Conservation (phyloP, 768 basidiomycete species). For the Boletus coccyginus region DNA sequence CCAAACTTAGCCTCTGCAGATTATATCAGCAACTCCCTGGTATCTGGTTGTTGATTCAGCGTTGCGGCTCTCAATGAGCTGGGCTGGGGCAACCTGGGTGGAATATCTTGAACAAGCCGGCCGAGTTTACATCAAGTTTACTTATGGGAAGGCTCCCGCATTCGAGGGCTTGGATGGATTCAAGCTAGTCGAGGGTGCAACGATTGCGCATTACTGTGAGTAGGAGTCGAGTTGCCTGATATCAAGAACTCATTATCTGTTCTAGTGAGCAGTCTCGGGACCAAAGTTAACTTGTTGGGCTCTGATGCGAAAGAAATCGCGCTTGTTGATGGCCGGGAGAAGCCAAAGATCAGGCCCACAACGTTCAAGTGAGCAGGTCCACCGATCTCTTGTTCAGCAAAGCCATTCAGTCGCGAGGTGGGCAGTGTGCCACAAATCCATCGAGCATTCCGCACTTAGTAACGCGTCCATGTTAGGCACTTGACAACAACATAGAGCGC, state of each 20-base stretch:
- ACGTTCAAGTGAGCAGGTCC: no score
- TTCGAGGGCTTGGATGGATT: constrained; percentile 20
- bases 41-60: constrained; percentile 5
- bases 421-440: neutral
- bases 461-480: neutral
- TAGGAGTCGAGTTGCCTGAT: neutral
- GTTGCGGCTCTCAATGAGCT: constrained; percentile 16
- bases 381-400: neutral
- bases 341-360: no score
- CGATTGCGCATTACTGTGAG: constrained; percentile 21
- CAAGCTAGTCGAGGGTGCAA: constrained; percentile 11
- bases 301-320: constrained; percentile 4
- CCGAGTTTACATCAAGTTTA: constrained; percentile 13
- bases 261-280: constrained; percentile 14
- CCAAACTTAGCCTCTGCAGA: constrained; percentile 1
- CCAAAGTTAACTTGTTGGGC: constrained; percentile 14
- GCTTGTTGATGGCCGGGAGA: constrained; percentile 14
- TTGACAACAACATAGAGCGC: neutral
- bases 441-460: no score
- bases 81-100: constrained; percentile 5
- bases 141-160: constrained; percentile 18
- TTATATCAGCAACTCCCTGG: neutral
- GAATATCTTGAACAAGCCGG: constrained; percentile 8
- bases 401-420: constrained; percentile 12
- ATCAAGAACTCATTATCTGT: neutral